Evolutionary conservation across 2,329 filamentous ascomycete genomes (phyloP), one percentile per base, ranked within the genome.

Genomic region (Arthrobotrys sphaeroides): DNA sequence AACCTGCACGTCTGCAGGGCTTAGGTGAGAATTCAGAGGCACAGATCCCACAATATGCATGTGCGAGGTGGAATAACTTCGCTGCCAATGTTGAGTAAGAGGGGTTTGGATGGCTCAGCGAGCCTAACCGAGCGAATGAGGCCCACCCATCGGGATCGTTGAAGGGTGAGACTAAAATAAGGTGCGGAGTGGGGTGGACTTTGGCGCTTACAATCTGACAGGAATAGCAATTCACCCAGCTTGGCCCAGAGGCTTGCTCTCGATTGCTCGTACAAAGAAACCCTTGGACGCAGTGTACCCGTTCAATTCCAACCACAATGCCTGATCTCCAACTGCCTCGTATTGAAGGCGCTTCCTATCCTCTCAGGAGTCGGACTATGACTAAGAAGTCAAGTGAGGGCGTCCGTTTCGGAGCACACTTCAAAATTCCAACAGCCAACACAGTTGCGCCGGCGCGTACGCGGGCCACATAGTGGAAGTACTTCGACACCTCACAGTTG

Each of bases 1-100:
- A 60, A 69, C 45, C n/a, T n/a, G n/a, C n/a, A n/a, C n/a, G n/a
- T n/a, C n/a, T 62, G 72, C 72, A 75, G 47, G 72, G 72, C 72
- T 75, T 69, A 68, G 64, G 72, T 69, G 57, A 75, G 70, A 62
- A 69, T 28, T 28, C 47, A 38, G 31, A 38, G 51, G 51, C 51
- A 55, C 31, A 57, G 60, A 51, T 66, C 42, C 60, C 40, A 13
- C 43, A 40, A 22, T 18, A 75, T 62, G 64, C 64, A 68, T 33
- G 45, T 62, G 40, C 59, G 60, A 38, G 60, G 68, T 43, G 16
- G n/a, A 38, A 7, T 24, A 55, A 62, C 42, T 47, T 38, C 31
- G 31, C 51, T 26, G 28, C 22, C 60, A 33, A 47, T n/a, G 40
- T 57, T 38, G 28, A 45, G 64, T 47, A 22, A 51, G 60, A 49